Evolutionary conservation across 768 basidiomycete species (phyloP).

Genomic region (Sarcodon aspratus): DNA sequence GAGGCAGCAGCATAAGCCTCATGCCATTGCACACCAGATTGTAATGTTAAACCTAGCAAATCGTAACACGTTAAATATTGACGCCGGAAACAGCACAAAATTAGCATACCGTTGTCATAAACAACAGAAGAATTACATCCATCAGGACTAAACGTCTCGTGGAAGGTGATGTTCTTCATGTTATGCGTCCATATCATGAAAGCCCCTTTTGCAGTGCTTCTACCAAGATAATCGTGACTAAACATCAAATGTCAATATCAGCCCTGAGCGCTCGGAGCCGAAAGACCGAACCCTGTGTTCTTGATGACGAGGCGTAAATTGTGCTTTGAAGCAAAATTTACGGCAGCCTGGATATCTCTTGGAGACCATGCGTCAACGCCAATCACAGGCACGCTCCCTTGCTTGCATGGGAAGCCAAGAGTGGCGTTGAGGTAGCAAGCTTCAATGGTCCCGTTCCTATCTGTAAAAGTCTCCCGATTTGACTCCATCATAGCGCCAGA

Average conservation of each 20-base stretch:
- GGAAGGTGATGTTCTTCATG: constrained; percentile 25
- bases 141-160: constrained; percentile 13
- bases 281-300: constrained; percentile 11
- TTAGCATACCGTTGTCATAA: constrained; percentile 11
- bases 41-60: constrained; percentile 16
- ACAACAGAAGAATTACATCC: constrained; percentile 14
- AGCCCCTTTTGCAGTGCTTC: constrained; percentile 24
- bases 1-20: constrained; percentile 30
- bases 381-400: constrained; percentile 22
- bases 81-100: constrained; percentile 9
- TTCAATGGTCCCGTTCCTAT: constrained; percentile 35
- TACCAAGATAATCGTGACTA: constrained; percentile 28
- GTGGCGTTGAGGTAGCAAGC: constrained; percentile 39
- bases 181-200: constrained; percentile 24
- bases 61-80: neutral
- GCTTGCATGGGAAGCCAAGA: constrained; percentile 23
- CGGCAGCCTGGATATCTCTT: constrained; percentile 27
- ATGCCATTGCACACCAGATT: constrained; percentile 34
- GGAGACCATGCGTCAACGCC: constrained; percentile 28
- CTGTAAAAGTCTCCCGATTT: constrained; percentile 22
- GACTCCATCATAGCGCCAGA: constrained; percentile 27
- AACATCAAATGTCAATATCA: neutral
- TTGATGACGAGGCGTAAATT: constrained; percentile 26
- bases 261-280: neutral
- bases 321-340: constrained; percentile 23